A percentile compares a stretch with the other conserved stretches of the same genome.
phyloP scores from a whole-genome alignment of 805 yeast species.

The Ogataea philodendri region DNA sequence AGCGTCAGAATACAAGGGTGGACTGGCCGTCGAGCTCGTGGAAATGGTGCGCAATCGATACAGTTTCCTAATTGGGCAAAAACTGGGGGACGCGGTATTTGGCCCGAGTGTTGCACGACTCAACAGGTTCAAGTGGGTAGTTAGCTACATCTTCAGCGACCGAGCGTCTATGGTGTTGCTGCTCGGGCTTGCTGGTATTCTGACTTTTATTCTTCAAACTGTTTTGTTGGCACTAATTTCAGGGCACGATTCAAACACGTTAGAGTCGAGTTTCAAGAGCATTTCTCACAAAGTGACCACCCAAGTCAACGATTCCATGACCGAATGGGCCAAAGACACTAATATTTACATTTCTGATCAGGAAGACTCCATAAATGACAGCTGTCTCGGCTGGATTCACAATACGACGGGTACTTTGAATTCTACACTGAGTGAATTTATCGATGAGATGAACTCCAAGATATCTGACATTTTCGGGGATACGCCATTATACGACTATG shows the following conservation, averaged over 20 bases:
- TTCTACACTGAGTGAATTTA: constrained; percentile 55
- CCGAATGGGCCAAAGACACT: constrained; percentile 53
- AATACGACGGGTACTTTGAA: constrained; percentile 58
- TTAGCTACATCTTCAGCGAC: constrained; percentile 51
- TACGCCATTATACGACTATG: constrained; percentile 64
- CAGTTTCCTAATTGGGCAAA: constrained; percentile 17
- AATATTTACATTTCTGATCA: constrained; percentile 51
- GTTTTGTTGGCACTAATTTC: constrained; percentile 37
- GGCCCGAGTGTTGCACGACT: constrained; percentile 15
- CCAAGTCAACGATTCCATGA: constrained; percentile 35
- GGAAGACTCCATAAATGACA: constrained; percentile 55
- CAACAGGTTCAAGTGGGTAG: constrained; percentile 40
- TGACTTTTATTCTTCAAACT: constrained; percentile 54
- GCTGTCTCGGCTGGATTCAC: constrained; percentile 64
- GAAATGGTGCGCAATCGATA: constrained; percentile 28
- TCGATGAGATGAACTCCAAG: constrained; percentile 55
- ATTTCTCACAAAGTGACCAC: constrained; percentile 13
- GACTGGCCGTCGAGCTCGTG: constrained; percentile 27
- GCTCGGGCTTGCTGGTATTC: constrained; percentile 56
- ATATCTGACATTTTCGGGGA: constrained; percentile 60
- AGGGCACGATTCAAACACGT: constrained; percentile 8
- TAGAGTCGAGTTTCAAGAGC: constrained; percentile 13
- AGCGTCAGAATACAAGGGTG: constrained; percentile 6
- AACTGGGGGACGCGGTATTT: constrained; percentile 16
- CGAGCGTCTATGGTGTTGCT: constrained; percentile 49